Base-by-base conservation (phyloP, 768 basidiomycete species). In the Tremella yokohamensis region DNA sequence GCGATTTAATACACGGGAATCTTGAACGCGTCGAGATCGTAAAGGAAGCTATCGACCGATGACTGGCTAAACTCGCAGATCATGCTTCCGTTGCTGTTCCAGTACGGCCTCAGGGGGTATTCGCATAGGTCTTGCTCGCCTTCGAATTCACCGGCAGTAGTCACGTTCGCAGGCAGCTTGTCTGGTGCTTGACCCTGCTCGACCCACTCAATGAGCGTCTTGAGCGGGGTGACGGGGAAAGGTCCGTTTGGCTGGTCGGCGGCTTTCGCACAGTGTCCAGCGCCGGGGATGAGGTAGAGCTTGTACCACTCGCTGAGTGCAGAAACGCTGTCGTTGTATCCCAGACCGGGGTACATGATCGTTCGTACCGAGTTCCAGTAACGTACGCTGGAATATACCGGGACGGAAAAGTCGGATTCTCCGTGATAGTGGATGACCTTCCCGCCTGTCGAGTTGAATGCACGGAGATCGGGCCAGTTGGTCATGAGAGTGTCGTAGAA, bases 151-250 rank as follows among this genome's bases (percentile, higher is more conserved):
- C 29, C 29, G 29, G 29, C 29, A 34, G 29, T 34, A 34, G 29
- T 34, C 6, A 34, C 29, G 29, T 34, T 34, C 6, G 29, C 29
- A 34, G 29, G 29, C 4, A 34, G 29, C 29, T 34, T 34, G 29
- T 45, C 44, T 1, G 77, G 77, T 9, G 73, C 73, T n/a, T 61
- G 45, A 6, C 65, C 76, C 7, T 72, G 40, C 61, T 78, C 77
- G 37, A 78, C 74, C 77, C 77, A 78, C 19, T 60, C 61, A 9
- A 78, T 75, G 15, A 77, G 40, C 37, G 26, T 22, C 16, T 34
- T 19, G 44, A 60, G 34, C 3, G 38, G 20, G 19, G 19, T 40
- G n/a, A 49, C 24, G 9, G 54, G 55, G 40, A 39, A 61, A 18
- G 60, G 60, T 15, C 60, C 60, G 44, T 45, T 3, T 6, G 60